phyloP scores from a whole-genome alignment of 2,329 filamentous ascomycete species.

The Neofusicoccum laricinum region DNA sequence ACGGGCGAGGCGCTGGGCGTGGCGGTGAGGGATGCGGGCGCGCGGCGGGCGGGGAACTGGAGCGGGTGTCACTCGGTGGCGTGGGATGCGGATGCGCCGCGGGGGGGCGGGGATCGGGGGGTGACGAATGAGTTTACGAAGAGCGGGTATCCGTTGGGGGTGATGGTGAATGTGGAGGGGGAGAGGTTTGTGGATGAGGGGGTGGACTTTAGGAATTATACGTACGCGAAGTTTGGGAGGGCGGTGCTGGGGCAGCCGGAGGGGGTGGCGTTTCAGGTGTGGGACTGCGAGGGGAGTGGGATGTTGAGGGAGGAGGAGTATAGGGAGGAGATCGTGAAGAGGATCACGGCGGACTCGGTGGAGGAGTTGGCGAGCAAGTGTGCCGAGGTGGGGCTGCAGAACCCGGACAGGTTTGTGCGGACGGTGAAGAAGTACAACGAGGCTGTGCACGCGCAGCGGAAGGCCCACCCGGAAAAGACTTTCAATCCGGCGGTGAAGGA shows the following conservation, averaged over 20 bases:
- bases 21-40: slow-evolving; percentile 51
- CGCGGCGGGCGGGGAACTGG: slow-evolving; percentile 57
- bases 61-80: slow-evolving; percentile 63
- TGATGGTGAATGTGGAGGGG: slow-evolving; percentile 62
- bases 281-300: slow-evolving; percentile 52
- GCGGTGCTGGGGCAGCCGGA: slow-evolving; percentile 60
- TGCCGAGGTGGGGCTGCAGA: slow-evolving; percentile 45
- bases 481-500: slow-evolving; percentile 63
- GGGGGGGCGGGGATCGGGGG: slow-evolving; percentile 54
- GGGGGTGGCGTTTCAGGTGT: slow-evolving; percentile 62
- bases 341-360: slow-evolving; percentile 50
- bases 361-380: slow-evolving; percentile 56
- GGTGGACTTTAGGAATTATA: slow-evolving; percentile 63
- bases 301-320: slow-evolving; percentile 64
- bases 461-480: slow-evolving; percentile 43
- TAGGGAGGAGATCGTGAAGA: slow-evolving; percentile 54
- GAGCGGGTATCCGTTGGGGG: slow-evolving; percentile 63
- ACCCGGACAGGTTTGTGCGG: slow-evolving; percentile 47
- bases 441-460: slow-evolving; percentile 49
- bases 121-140: slow-evolving; percentile 67
- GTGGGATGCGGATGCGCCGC: slow-evolving; percentile 63
- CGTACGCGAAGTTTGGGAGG: slow-evolving; percentile 63
- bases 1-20: slow-evolving; percentile 57
- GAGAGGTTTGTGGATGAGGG: slow-evolving; percentile 66
- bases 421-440: slow-evolving; percentile 58